Percentiles rank a stretch among this genome's conserved stretches.
phyloP scores from a whole-genome alignment of 129 eudicot genomes.

The Saposhnikovia divaricata region DNA sequence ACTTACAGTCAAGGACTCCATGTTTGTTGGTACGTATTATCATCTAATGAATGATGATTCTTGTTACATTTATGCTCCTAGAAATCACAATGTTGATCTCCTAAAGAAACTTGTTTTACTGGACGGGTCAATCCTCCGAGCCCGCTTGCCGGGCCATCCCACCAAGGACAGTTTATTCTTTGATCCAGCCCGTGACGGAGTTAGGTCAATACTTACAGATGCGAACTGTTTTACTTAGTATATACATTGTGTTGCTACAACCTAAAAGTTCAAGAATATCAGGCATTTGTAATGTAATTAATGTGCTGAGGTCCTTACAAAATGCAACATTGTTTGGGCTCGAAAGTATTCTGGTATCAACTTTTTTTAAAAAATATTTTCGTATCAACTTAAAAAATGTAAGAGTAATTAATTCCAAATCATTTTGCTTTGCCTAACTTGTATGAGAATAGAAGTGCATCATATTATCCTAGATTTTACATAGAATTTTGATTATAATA shows the following conservation, averaged over 20 bases:
- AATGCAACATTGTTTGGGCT: neutral
- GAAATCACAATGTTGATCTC: constrained; percentile 65
- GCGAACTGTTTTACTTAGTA: neutral
- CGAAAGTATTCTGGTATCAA: neutral
- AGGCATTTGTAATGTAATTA: neutral
- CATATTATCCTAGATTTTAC: too few species aligned
- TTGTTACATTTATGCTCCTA: constrained; percentile 70
- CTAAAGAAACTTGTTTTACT: constrained; percentile 66
- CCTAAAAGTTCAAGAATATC: neutral
- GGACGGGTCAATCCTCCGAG: constrained; percentile 71
- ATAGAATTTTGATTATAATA: too few species aligned
- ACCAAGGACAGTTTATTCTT: constrained; percentile 60
- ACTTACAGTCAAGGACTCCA: neutral
- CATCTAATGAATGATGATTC: neutral
- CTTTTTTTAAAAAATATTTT: neutral
- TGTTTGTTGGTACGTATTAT: neutral
- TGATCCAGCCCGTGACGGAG: constrained; percentile 73
- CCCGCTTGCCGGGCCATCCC: constrained; percentile 71
- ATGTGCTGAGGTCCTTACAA: neutral
- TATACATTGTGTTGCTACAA: neutral
- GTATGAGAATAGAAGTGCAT: too few species aligned
- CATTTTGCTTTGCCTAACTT: too few species aligned
- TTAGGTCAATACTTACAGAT: constrained; percentile 24
- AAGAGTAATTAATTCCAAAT: neutral
- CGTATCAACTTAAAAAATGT: neutral